Evolutionary conservation across 75 land plant species (phyloP).

Genomic region (Gnetum montanum): DNA sequence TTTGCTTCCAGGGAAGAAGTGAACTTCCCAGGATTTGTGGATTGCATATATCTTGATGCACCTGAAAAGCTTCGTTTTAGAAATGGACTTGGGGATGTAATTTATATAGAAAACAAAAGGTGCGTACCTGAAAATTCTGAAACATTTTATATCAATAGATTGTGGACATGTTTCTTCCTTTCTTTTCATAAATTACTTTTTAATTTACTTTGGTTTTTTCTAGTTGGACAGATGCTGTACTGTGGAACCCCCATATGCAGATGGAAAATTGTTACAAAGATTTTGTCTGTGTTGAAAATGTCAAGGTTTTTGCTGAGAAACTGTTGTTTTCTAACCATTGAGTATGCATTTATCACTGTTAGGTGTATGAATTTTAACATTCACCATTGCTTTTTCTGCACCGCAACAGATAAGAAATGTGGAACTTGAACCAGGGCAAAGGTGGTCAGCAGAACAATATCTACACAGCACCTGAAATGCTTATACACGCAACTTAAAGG

Average conservation of each 20-base stretch:
- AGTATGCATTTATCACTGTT: not conserved
- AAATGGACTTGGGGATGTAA: constrained; percentile 75
- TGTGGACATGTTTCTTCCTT: not conserved
- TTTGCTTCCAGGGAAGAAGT: constrained; percentile 79
- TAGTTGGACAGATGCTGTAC: constrained; percentile 96
- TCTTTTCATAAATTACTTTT: not conserved
- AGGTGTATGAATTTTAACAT: no score
- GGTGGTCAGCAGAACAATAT: constrained; percentile 49
- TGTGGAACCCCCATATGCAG: constrained; percentile 91
- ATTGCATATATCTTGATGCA: constrained; percentile 76
- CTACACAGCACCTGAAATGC: constrained; percentile 31
- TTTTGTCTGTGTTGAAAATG: constrained; percentile 99
- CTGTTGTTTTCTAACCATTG: not conserved
- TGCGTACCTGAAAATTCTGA: no score
- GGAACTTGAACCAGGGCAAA: constrained; percentile 47
- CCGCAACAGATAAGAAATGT: constrained; percentile 41
- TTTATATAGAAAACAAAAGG: constrained; percentile 65
- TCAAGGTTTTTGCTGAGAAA: constrained; percentile 51
- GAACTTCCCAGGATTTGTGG: constrained; percentile 90
- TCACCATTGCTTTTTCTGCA: not conserved
- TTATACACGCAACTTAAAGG: no score
- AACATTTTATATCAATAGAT: not conserved
- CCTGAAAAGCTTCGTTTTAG: constrained; percentile 55
- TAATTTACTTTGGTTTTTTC: constrained; percentile 2
- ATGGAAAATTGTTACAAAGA: constrained; percentile 84